Conservation (phyloP, 2,329 filamentous ascomycete species). For the Colletotrichum sp. region DNA sequence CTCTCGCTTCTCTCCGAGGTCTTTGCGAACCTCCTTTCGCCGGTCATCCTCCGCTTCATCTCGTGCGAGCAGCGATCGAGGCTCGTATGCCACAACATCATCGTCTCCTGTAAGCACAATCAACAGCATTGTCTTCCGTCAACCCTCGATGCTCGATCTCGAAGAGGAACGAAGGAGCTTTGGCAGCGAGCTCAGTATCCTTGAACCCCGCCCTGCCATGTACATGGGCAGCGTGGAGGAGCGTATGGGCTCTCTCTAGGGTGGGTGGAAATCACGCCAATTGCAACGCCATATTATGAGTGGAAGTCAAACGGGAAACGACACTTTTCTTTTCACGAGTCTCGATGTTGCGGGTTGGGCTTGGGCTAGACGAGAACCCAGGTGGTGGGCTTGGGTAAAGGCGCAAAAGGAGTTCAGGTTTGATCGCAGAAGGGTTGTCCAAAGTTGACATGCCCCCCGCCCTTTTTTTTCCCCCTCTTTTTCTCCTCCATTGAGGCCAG, state of each 20-base stretch:
- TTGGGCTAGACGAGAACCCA: background rate
- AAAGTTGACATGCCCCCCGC: background rate
- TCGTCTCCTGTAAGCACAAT: constrained; percentile 55
- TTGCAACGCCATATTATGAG: background rate
- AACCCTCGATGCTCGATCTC: constrained; percentile 61
- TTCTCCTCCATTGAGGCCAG: background rate
- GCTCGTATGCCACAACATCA: constrained; percentile 48
- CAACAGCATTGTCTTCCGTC: constrained; percentile 64
- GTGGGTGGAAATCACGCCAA: background rate
- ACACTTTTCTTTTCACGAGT: background rate
- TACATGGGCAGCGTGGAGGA: constrained; percentile 70
- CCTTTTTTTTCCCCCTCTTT: background rate
- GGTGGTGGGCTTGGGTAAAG: background rate
- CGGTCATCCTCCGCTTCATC: constrained; percentile 54
- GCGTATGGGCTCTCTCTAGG: constrained; percentile 46
- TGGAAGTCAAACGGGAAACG: background rate
- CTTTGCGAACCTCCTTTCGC: constrained; percentile 58
- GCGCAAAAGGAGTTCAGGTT: constrained; percentile 3
- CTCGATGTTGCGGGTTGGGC: background rate
- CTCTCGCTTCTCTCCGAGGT: constrained; percentile 54
- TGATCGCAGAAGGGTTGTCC: background rate
- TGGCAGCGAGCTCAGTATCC: constrained; percentile 57
- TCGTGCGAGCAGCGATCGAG: constrained; percentile 42
- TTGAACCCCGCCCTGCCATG: constrained; percentile 67
- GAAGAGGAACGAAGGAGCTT: constrained; percentile 63